These are phyloP conservation scores for Fragaria nilgerrensis DNA, from an alignment of 306 rosid genomes.

Conservation along the genomic window DNA sequence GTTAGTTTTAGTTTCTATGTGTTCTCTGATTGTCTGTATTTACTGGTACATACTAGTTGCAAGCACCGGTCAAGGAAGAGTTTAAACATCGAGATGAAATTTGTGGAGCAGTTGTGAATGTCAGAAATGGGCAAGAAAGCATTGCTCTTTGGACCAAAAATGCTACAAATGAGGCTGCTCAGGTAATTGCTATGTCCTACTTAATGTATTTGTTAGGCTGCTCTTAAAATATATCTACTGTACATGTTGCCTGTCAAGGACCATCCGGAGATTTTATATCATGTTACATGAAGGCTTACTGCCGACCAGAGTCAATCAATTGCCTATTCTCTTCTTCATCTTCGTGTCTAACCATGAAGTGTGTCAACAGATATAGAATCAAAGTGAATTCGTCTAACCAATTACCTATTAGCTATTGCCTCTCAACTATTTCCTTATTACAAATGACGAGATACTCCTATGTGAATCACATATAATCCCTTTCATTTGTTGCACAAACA, in stretches of 20 bases:
- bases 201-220: not conserved
- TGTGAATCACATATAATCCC: not conserved
- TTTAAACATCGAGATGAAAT: conserved; percentile 92
- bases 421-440: not conserved
- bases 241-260: not conserved
- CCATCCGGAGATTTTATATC: not conserved
- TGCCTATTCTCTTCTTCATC: not conserved
- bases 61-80: conserved; percentile 93
- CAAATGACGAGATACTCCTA: not conserved
- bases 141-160: conserved; percentile 85
- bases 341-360: not conserved
- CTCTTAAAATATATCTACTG: not conserved
- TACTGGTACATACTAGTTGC: conserved; percentile 46
- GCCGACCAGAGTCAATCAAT: not conserved
- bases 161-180: conserved; percentile 83
- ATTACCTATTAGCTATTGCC: not conserved
- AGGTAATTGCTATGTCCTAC: conserved; percentile 47
- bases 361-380: not conserved
- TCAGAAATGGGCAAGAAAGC: conserved; percentile 56
- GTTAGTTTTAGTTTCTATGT: not conserved
- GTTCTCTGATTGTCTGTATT: conserved; percentile 16
- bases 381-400: not conserved
- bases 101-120: conserved; percentile 94
- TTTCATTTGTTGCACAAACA: not conserved
- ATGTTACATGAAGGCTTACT: not conserved